Base-by-base conservation (phyloP, 2,329 filamentous ascomycete genomes). In the Ophiostoma piceae region DNA sequence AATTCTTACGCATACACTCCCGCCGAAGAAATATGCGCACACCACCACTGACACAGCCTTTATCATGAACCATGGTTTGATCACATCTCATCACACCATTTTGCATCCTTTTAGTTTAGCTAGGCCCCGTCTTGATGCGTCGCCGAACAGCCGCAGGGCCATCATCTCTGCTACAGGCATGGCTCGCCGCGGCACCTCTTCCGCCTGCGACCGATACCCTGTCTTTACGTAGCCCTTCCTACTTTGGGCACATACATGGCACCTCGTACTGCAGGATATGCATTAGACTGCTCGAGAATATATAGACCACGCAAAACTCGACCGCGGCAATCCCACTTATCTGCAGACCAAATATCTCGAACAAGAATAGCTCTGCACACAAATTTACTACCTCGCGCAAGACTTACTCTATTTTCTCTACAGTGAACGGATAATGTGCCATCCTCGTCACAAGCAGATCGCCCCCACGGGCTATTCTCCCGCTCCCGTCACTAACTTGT, bases 351-450 rank as follows among this genome's bases (percentile, higher is more conserved):
- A 57, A 9, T 22, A 26, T 57, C 51, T 57, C 22, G 51, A 57
- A 57, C n/a, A 57, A 57, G 51, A 26, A 57, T 57, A 57, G 51
- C 51, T 57, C 51, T 57, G 26, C 51, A n/a, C 51, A 26, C 22
- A 57, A 41, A 14, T 29, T 26, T 57, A 22, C 22, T 57, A 26
- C 51, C n/a, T 57, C 11, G n/a, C n/a, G 51, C 47, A 54, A n/a
- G 11, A 54, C 47, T 54, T 26, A 19, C 16, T 47, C 14, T 47
- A n/a, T 29, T 57, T 26, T 26, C 51, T 57, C 11, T 35, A 35
- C 35, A 35, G 35, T 6, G 35, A 6, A 35, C 35, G 35, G 35
- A 35, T 26, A 57, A 57, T 57, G 51, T 26, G 51, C n/a, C 51
- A 57, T 3, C 12, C 5, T 32, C 26, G 12, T 62, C 57, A 62